Evolutionary conservation across 1,284 basidiomycete species (phyloP), one percentile per base, ranked within the genome.

Genomic region (Chiua sp.): DNA sequence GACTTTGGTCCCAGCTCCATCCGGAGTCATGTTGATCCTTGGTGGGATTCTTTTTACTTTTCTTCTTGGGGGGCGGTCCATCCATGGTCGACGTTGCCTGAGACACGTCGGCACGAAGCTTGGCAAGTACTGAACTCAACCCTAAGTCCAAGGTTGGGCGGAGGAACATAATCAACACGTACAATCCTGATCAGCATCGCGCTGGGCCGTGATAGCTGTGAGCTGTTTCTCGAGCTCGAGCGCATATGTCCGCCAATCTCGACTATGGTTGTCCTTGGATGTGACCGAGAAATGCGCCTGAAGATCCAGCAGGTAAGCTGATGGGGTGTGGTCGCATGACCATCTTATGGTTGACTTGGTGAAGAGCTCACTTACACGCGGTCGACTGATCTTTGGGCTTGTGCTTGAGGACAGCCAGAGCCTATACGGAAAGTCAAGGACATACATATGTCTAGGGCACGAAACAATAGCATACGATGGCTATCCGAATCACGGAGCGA

Each of bases 241-340:
- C 23, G 71, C 72, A 37, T 42, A 73, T 7, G 56, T 56, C 51
- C 64, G 66, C 73, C 71, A 75, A 20, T 56, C 59, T 46, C 35
- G 63, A 33, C 11, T 12, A 4, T 32, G 37, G 8, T 52, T 26
- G 22, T 53, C 42, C 32, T 59, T 28, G 51, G 55, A 46, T 10
- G 50, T 16, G 47, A 42, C 30, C 4, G 71, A 66, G 46, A 72
- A 74, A 15, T 20, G 57, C 13, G 72, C 60, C 42, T 65, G 69
- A 12, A 72, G 69, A 35, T 75, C 72, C 2, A 75, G 56, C 35
- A 74, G 42, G 57, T 73, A 75, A 28, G 72, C 73, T 72, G 50
- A 51, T 23, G 57, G 47, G n/a, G 35, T 16, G 20, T 42, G 18
- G 20, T 42, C 39, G 39, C 10, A 26, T 26, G 26, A 26, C 54